Evolutionary conservation across 169 alveolate genomes (phyloP), one percentile per base, ranked within the genome.

Genomic region (Babesia bigemina): DNA sequence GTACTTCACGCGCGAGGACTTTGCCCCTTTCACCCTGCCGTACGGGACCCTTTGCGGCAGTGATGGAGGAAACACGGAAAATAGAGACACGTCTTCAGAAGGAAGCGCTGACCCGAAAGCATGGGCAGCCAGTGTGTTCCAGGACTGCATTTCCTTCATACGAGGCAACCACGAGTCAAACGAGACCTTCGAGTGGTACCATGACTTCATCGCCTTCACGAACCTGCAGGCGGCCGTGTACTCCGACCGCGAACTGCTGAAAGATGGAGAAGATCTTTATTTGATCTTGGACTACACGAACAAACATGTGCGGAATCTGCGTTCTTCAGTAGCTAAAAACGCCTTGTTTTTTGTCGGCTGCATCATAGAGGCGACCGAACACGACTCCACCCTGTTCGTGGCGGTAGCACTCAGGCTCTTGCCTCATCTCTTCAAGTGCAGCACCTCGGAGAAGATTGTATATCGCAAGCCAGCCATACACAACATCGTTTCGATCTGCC

Each of bases 271-370:
- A 26, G 62, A 45, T 24, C 22, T 79, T 1, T 72, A 79, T n/a
- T n/a, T 17, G 36, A 19, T 79, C 11, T 48, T 71, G 29, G 45
- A 70, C 21, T 79, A 60, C 60, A 50, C 82, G 2, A 21, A n/a
- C 50, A 69, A 42, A 26, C 74, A 79, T 36, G 56, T 62, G 21
- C 63, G 83, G 24, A 79, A 79, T 45, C 60, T 79, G 48, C 62
- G 87, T 9, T 79, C 87, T 4, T 56, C 77, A 10, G 87, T 79
- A 21, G 81, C 87, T 9, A n/a, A 75, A 13, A 79, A 69, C 45
- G 75, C 87, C 8, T 67, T 65, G 12, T 42, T 70, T 44, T 71
- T 79, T 16, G 59, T 59, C 0, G 58, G 53, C 0, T 62, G 72
- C 19, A 17, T 79, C 2, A 44, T 67, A 16, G 74, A 79, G 10